Evolutionary conservation across 495 filamentous ascomycete genomes (phyloP).

Genomic region (Stereocaulon alpinum): DNA sequence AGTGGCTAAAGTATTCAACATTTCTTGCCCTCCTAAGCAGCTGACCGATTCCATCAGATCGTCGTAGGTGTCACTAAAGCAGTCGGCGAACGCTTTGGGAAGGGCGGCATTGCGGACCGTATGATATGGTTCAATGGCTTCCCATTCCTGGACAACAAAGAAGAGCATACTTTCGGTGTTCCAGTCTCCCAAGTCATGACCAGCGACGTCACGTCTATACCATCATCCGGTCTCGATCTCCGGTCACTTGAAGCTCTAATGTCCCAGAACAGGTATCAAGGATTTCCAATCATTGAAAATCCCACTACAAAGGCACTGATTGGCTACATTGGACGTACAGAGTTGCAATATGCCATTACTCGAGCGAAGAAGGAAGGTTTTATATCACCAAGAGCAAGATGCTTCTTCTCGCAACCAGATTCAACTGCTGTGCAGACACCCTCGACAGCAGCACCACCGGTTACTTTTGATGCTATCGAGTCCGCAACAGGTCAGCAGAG

Average conservation of each 20-base stretch:
- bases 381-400: slow-evolving; percentile 57
- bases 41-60: slow-evolving; percentile 42
- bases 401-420: slow-evolving; percentile 67
- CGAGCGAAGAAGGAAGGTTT: slow-evolving; percentile 66
- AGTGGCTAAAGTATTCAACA: slow-evolving; percentile 12
- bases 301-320: slow-evolving; percentile 57
- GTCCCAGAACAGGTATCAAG: slow-evolving; percentile 76
- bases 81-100: slow-evolving; percentile 81
- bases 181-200: slow-evolving; percentile 93
- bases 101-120: slow-evolving; percentile 92
- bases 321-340: slow-evolving; percentile 91
- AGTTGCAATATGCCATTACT: slow-evolving; percentile 87
- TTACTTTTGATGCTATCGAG: slow-evolving; percentile 56
- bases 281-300: slow-evolving; percentile 87
- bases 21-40: not conserved
- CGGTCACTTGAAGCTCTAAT: slow-evolving; percentile 65
- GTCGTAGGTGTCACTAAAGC: slow-evolving; percentile 96
- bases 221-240: slow-evolving; percentile 63
- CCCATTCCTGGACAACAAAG: slow-evolving; percentile 95
- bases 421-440: slow-evolving; percentile 30
- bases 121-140: slow-evolving; percentile 99
- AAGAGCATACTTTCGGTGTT: slow-evolving; percentile 95
- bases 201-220: slow-evolving; percentile 60
- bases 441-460: slow-evolving; percentile 32
- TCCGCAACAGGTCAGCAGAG: slow-evolving; percentile 43